Percentiles rank a stretch among this genome's conserved stretches.
phyloP scores from a whole-genome alignment of 2,329 filamentous ascomycete species.

The Fusarium continuum region DNA sequence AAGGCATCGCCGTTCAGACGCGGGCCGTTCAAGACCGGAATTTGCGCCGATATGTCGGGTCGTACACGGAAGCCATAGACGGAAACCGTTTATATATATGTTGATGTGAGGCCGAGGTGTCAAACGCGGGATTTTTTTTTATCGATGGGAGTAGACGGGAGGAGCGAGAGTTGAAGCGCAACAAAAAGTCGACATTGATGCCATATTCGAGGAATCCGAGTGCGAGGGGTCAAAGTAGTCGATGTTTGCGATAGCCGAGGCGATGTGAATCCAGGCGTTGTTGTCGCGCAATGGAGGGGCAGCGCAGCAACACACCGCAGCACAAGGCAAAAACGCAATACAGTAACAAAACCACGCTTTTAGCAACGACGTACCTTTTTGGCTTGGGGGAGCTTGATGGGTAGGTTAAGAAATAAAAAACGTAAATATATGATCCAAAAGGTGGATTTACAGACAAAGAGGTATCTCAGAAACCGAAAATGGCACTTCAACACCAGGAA shows the following conservation, averaged over 20 bases:
- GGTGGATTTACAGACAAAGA: slow-evolving; percentile 22
- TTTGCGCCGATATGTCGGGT: slow-evolving; percentile 32
- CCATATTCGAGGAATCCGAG: slow-evolving; percentile 3
- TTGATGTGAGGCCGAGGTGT: slow-evolving; percentile 5
- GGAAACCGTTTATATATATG: slow-evolving; percentile 5
- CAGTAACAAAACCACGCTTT: slow-evolving; percentile 19
- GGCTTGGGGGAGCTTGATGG: slow-evolving; percentile 35
- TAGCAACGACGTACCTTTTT: slow-evolving; percentile 33
- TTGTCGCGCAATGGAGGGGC: slow-evolving; percentile 36
- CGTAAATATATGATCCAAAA: slow-evolving; percentile 24
- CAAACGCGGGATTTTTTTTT: slow-evolving; percentile 34
- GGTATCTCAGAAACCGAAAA: slow-evolving; percentile 15
- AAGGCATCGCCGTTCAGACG: not conserved
- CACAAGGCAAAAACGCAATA: slow-evolving; percentile 30
- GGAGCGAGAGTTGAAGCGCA: not conserved
- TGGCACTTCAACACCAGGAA: slow-evolving; percentile 22
- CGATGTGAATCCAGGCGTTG: slow-evolving; percentile 7
- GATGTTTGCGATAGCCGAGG: slow-evolving; percentile 26
- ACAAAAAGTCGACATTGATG: not conserved
- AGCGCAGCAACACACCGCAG: slow-evolving; percentile 10
- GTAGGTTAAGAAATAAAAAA: slow-evolving; percentile 10
- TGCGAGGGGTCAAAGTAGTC: not conserved
- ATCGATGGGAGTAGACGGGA: not conserved
- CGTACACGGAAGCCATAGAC: slow-evolving; percentile 33
- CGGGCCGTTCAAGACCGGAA: slow-evolving; percentile 8